Evolutionary conservation across 225 moss, liverwort and hornwort species (phyloP), one percentile per base, ranked within the genome.

Genomic region (Bryoerythrophyllum caledonicum): DNA sequence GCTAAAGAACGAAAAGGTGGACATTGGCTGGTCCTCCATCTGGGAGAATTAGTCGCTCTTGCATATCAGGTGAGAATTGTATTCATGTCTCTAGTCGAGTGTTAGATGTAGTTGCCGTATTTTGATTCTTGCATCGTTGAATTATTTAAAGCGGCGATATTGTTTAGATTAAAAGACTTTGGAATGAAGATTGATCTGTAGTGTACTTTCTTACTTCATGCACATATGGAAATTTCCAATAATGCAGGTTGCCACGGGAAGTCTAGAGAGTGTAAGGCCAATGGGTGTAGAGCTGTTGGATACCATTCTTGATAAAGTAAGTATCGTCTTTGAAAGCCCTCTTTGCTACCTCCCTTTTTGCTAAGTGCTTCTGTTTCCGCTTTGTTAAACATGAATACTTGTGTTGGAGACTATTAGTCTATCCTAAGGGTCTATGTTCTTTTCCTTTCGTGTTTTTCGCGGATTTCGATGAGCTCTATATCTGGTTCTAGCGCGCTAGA

Each of bases 1-100:
- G 99, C 92, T 30, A 93, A 89, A 81, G 85, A 89, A 59, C 83
- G 79, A 35, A 82, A 86, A 37, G 83, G 82, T 80, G 93, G 95
- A 76, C 90, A 99, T 84, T 99, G 99, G 99, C 83, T 99, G 59
- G 99, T 99, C 65, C 90, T 95, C 48, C 93, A 99, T 82, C 85
- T 99, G 62, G 93, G 95, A 81, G 99, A 99, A 71, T 88, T 99
- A 25, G 95, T 99, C 65, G 93, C 99, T 52, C 90, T 99, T 69
- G 99, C 99, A 38, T 96, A 96, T 77, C 92, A 92, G 88, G 92
- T 91, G 61, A 82, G 64, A 57, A 32, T 38, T 73, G 35, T 52
- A 23, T 71, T 53, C 30, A 16, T 35, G 62, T 30, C 59, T 69
- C 34, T 9, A 35, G 63, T 32, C 63, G 24, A 73, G 3, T 52